Conservation (phyloP, 345 rosid species). For the Bruguiera gymnorhiza region DNA sequence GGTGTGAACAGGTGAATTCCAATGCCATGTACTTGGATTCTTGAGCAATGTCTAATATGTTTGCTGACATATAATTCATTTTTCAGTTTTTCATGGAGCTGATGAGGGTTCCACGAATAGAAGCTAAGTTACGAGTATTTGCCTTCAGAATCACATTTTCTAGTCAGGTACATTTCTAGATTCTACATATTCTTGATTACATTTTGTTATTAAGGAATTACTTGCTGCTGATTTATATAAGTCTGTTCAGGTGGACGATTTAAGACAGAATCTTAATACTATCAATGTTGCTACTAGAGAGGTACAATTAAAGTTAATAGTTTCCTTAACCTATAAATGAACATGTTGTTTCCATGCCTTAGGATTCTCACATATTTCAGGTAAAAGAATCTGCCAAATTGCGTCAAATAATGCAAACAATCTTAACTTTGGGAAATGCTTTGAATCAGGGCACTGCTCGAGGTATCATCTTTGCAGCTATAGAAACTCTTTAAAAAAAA, state of each 20-base stretch:
- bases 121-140: conserved; percentile 92
- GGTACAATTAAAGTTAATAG: conserved; percentile 41
- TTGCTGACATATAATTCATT: conserved; percentile 24
- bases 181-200: conserved; percentile 11
- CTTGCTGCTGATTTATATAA: conserved; percentile 10
- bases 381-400: conserved; percentile 87
- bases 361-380: conserved; percentile 40
- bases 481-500: not conserved
- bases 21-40: conserved; percentile 20
- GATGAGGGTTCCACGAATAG: conserved; percentile 96
- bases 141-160: conserved; percentile 86
- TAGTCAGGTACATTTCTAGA: conserved; percentile 56
- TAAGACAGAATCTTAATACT: conserved; percentile 59
- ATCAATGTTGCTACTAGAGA: conserved; percentile 71
- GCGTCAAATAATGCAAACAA: conserved; percentile 98
- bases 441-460: conserved; percentile 96
- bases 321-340: conserved; percentile 9
- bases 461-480: conserved; percentile 42
- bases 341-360: conserved; percentile 16
- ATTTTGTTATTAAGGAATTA: conserved; percentile 8
- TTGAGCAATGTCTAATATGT: conserved; percentile 14
- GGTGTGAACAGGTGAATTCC: conserved; percentile 83
- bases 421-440: conserved; percentile 94
- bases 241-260: conserved; percentile 65
- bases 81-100: conserved; percentile 87